A percentile compares a stretch with the other conserved stretches of the same genome.
Conservation (phyloP, 805 yeast genomes). For the Metschnikowia baotianmanensis region DNA sequence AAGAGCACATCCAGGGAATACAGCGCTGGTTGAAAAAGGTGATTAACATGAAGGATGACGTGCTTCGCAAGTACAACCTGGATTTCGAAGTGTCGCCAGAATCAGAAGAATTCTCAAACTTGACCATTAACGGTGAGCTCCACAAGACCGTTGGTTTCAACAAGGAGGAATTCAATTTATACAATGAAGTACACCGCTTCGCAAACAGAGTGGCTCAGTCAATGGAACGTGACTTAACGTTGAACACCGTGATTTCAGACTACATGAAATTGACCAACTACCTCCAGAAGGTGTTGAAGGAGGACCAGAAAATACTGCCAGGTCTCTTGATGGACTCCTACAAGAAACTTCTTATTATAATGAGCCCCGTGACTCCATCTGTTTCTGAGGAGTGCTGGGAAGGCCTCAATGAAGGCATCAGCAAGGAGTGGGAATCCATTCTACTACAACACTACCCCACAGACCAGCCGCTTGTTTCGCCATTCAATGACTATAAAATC, state of each 20-base stretch:
- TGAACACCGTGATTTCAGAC: conserved; percentile 87
- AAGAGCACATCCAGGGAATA: conserved; percentile 77
- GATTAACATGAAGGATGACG: conserved; percentile 22
- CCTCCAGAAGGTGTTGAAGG: conserved; percentile 39
- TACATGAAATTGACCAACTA: conserved; percentile 76
- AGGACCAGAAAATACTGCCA: conserved; percentile 29
- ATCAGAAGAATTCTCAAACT: conserved; percentile 13
- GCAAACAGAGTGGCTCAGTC: conserved; percentile 56
- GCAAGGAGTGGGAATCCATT: conserved; percentile 45
- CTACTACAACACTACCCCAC: conserved; percentile 67
- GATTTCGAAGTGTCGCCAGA: neutral
- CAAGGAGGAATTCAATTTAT: conserved; percentile 51
- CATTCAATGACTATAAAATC: conserved; percentile 48
- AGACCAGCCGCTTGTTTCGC: conserved; percentile 39
- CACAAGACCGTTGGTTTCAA: conserved; percentile 26
- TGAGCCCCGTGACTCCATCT: conserved; percentile 82
- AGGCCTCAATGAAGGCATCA: conserved; percentile 15
- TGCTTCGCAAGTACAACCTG: conserved; percentile 18
- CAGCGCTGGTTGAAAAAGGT: conserved; percentile 82
- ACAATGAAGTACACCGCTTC: conserved; percentile 53
- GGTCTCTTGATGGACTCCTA: conserved; percentile 48
- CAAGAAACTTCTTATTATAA: conserved; percentile 53
- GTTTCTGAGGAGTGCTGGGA: conserved; percentile 84
- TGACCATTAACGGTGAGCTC: conserved; percentile 21
- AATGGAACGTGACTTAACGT: conserved; percentile 53